Evolutionary conservation across 805 yeast species (phyloP).

Genomic region (Wickerhamiella domercqiae): DNA sequence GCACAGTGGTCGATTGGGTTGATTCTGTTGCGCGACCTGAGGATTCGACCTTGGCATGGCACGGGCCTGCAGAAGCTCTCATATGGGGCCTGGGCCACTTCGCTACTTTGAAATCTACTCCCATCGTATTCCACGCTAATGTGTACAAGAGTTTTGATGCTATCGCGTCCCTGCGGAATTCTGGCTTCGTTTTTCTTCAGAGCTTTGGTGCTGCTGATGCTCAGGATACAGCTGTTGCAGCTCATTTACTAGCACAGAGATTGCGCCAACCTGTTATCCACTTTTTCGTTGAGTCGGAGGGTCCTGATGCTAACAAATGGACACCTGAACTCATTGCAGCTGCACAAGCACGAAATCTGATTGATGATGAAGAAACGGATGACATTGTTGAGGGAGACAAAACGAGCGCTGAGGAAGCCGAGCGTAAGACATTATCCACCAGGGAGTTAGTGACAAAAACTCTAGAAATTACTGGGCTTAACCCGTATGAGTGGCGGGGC

Average conservation of each 20-base stretch:
- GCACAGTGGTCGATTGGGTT: slow-evolving; percentile 7
- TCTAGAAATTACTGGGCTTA: slow-evolving; percentile 23
- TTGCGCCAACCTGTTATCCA: slow-evolving; percentile 50
- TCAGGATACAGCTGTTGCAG: slow-evolving; percentile 37
- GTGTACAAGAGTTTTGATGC: slow-evolving; percentile 43
- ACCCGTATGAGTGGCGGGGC: slow-evolving; percentile 31
- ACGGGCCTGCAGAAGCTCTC: slow-evolving; percentile 11
- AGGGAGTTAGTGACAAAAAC: slow-evolving; percentile 19
- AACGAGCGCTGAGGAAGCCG: slow-evolving; percentile 4
- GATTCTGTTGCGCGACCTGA: slow-evolving; percentile 1
- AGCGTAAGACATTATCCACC: not conserved
- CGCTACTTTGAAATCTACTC: slow-evolving; percentile 6
- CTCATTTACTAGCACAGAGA: slow-evolving; percentile 40
- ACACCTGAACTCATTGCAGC: slow-evolving; percentile 14
- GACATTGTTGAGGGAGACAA: slow-evolving; percentile 10
- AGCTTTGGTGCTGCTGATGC: slow-evolving; percentile 48
- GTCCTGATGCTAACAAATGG: slow-evolving; percentile 15
- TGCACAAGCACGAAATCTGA: slow-evolving; percentile 13
- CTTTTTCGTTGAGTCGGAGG: slow-evolving; percentile 30
- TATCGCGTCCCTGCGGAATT: slow-evolving; percentile 59
- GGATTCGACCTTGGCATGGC: slow-evolving; percentile 8
- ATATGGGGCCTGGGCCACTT: slow-evolving; percentile 16
- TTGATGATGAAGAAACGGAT: slow-evolving; percentile 7
- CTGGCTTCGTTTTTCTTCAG: slow-evolving; percentile 46
- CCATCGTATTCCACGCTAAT: slow-evolving; percentile 16